These are phyloP conservation scores for Lathyrus oleraceus DNA, from an alignment of 306 rosid genomes.

Conservation along the genomic window DNA sequence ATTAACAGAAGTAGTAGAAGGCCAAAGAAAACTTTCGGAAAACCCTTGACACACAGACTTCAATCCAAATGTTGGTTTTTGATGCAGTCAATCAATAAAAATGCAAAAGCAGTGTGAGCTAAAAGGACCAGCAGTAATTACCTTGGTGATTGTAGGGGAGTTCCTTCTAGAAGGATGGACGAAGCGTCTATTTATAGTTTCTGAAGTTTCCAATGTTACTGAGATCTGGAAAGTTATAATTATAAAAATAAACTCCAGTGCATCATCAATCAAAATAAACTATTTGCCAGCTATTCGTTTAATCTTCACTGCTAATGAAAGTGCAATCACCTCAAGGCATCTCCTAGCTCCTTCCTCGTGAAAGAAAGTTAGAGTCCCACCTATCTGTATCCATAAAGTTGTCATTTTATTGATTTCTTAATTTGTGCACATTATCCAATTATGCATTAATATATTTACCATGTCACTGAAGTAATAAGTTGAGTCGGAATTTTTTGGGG, in stretches of 20 bases:
- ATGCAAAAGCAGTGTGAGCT: constrained; percentile 14
- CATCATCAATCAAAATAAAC: constrained; percentile 33
- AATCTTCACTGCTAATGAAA: constrained; percentile 29
- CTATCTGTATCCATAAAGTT: constrained; percentile 61
- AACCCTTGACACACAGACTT: background rate
- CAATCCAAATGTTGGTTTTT: constrained; percentile 6
- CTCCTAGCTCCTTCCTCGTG: constrained; percentile 85
- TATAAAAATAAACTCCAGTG: constrained; percentile 23
- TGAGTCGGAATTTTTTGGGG: constrained; percentile 89
- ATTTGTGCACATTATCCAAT: constrained; percentile 29
- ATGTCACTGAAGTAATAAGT: constrained; percentile 89
- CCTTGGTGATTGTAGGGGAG: constrained; percentile 96
- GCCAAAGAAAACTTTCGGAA: constrained; percentile 5
- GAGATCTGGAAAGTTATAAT: constrained; percentile 55
- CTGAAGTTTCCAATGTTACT: constrained; percentile 86
- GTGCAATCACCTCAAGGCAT: constrained; percentile 88
- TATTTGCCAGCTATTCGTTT: constrained; percentile 4
- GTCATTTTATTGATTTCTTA: constrained; percentile 13
- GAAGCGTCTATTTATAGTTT: constrained; percentile 73
- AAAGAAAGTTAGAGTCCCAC: constrained; percentile 95
- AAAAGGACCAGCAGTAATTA: constrained; percentile 31
- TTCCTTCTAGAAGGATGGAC: constrained; percentile 92
- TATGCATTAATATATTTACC: constrained; percentile 51
- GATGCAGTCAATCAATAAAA: constrained; percentile 6
- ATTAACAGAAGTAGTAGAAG: background rate